These are phyloP conservation scores for Quercus berberidifolia DNA, from an alignment of 306 rosid species.

Conservation along the genomic window DNA sequence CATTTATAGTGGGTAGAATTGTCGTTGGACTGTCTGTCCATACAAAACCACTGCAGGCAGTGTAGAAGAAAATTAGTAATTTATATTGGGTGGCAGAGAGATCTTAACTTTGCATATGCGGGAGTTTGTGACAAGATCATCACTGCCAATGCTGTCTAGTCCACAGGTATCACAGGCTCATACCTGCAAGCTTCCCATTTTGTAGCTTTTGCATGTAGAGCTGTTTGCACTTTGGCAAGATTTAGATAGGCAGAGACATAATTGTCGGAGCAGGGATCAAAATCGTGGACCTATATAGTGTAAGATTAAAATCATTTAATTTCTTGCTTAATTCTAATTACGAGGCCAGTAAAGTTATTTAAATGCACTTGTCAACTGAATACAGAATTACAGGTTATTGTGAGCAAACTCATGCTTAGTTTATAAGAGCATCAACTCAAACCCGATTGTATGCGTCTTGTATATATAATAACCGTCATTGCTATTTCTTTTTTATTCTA, in stretches of 20 bases:
- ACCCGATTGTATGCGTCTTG: too few species aligned
- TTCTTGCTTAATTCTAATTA: not conserved
- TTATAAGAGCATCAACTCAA: too few species aligned
- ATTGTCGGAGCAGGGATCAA: conserved; percentile 51
- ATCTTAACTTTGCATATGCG: not conserved
- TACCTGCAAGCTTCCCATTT: conserved; percentile 54
- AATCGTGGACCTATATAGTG: conserved; percentile 26
- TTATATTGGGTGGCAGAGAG: too few species aligned
- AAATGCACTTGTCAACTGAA: too few species aligned
- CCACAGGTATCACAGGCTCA: not conserved
- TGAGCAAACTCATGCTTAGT: not conserved
- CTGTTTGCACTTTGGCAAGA: conserved; percentile 48
- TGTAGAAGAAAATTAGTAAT: too few species aligned
- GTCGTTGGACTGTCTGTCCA: conserved; percentile 23
- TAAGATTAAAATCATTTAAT: not conserved
- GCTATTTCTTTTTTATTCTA: not conserved
- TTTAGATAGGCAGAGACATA: conserved; percentile 45
- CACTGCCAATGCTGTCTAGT: too few species aligned
- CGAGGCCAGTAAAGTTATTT: too few species aligned
- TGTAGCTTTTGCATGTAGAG: conserved; percentile 42
- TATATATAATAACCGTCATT: too few species aligned
- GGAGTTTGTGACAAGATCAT: too few species aligned
- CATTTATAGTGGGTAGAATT: conserved; percentile 15
- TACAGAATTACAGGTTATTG: not conserved
- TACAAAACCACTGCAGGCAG: not conserved